A percentile compares a stretch with the other conserved stretches of the same genome.
Conservation (phyloP, 2,329 filamentous ascomycete genomes). For the Beauveria pseudobassiana region DNA sequence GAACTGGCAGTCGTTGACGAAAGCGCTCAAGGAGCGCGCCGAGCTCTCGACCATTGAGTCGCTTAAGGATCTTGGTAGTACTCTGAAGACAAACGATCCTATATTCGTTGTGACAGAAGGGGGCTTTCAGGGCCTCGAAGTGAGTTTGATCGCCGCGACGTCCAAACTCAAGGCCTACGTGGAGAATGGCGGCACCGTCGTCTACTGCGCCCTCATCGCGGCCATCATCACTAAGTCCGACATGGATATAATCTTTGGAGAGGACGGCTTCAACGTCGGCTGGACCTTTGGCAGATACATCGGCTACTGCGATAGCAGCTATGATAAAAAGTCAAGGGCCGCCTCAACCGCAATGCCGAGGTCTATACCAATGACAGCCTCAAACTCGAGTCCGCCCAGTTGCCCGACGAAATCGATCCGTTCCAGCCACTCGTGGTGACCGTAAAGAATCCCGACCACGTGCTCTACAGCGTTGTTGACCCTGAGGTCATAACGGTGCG, state of each 20-base stretch:
- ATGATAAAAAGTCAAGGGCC: too few relatives aligned
- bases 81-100: too few relatives aligned
- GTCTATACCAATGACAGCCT: background rate
- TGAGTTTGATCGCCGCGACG: too few relatives aligned
- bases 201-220: background rate
- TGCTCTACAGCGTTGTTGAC: too few relatives aligned
- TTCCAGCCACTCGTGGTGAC: too few relatives aligned
- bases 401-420: background rate
- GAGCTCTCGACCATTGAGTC: background rate
- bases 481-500: too few relatives aligned
- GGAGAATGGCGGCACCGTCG: background rate
- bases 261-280: background rate
- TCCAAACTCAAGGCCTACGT: background rate
- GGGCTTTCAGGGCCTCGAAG: rapidly evolving
- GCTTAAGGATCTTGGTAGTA: background rate
- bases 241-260: background rate
- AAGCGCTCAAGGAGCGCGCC: background rate
- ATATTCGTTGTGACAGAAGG: too few relatives aligned
- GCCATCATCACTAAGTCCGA: background rate
- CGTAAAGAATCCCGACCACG: too few relatives aligned
- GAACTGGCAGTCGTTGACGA: background rate
- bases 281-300: background rate
- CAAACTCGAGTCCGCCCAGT: background rate
- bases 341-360: background rate
- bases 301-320: too few relatives aligned